Evolutionary conservation across 345 rosid genomes (phyloP), one percentile per base, ranked within the genome.

Genomic region (Sisymbrium altissimum): DNA sequence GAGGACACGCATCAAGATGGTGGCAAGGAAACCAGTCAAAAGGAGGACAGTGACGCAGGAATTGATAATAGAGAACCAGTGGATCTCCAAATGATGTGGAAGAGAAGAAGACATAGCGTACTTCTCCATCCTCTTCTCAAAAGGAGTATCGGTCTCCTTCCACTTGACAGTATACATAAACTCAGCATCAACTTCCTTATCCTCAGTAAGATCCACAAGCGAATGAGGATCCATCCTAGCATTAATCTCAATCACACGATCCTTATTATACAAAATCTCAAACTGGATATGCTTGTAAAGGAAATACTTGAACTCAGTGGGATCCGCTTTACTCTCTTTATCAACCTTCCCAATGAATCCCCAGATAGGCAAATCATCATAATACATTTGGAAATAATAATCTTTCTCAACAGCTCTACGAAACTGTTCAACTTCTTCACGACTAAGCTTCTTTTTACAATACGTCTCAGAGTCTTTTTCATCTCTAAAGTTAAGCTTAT

Each of bases 41-140:
- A 92, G 93, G 13, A 92, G 90, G 72, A 92, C 97, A 2, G 97
- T 92, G 55, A 92, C 97, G 49, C 97, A 92, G 0, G 97, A 89
- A 76, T 92, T 89, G 8, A 92, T 89, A 61, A 92, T 92, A 0
- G 94, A 89, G 83, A 92, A 92, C 97, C 97, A 92, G 71, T 92
- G 97, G 54, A 92, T 89, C 76, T 92, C 94, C 87, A 92, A 82
- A 63, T 92, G 96, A 83, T 86, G 97, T 0, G 97, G 96, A 78
- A 89, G 82, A 1, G 97, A 92, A 68, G 97, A 92, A 61, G 96
- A 88, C 72, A 82, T 76, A 0, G 97, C 87, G 17, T 92, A 92
- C 82, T 88, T 92, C 0, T 89, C 96, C 97, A 92, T 92, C 78
- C 97, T 92, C 43, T 88, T 89, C 78, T 92, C 93, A 23, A 86